phyloP scores from a whole-genome alignment of 2,329 filamentous ascomycete species.

The Xylariaceae sp. region DNA sequence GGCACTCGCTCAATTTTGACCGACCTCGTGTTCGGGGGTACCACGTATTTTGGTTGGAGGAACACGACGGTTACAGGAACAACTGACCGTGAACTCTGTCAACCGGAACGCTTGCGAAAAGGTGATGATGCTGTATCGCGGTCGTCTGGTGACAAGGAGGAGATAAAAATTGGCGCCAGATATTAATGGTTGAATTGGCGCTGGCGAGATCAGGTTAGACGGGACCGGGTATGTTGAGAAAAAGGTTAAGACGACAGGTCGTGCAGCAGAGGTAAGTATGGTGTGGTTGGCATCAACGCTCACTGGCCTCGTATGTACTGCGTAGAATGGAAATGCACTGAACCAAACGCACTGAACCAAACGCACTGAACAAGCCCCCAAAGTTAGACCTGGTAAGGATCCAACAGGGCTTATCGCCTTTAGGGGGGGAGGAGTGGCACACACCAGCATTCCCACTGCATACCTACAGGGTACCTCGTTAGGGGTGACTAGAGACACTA shows the following conservation, averaged over 20 bases:
- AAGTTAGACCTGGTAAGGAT: constrained; percentile 1
- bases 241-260: constrained; percentile 18
- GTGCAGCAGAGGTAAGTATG: constrained; percentile 9
- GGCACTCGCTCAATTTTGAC: constrained; percentile 13
- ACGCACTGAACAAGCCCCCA: constrained; percentile 8
- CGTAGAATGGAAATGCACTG: too few species aligned
- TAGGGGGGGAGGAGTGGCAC: constrained; percentile 3
- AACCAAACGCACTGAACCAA: constrained; percentile 6
- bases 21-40: constrained; percentile 10
- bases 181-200: too few species aligned
- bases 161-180: too few species aligned
- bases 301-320: neutral
- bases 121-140: constrained; percentile 13
- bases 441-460: too few species aligned
- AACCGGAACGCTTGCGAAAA: constrained; percentile 11
- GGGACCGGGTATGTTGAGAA: constrained; percentile 25
- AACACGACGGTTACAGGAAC: constrained; percentile 9
- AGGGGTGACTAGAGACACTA: constrained; percentile 8
- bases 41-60: constrained; percentile 2
- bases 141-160: constrained; percentile 8
- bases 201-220: constrained; percentile 21
- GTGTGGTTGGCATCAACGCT: constrained; percentile 10
- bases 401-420: constrained; percentile 8
- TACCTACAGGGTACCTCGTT: constrained; percentile 3
- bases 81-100: constrained; percentile 13